These are phyloP conservation scores for Ceratocystis variospora DNA, from an alignment of 2,329 filamentous ascomycete species.

Conservation along the genomic window DNA sequence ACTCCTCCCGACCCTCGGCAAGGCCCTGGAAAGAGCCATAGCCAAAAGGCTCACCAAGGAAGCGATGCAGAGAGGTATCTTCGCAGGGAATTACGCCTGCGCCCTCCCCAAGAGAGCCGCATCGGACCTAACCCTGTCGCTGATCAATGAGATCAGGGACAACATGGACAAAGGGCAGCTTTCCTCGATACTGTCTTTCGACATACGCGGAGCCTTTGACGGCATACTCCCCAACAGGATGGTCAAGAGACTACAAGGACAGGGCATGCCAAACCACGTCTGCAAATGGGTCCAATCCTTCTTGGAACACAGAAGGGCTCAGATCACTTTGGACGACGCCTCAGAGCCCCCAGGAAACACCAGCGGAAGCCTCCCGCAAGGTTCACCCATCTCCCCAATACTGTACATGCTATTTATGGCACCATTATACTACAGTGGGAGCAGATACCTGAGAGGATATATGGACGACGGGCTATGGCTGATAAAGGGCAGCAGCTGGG, in stretches of 20 bases:
- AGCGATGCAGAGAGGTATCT: conserved; percentile 20
- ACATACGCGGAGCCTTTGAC: conserved; percentile 21
- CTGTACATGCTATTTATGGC: background rate
- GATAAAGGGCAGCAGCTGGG: background rate
- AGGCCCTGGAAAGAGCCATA: conserved; percentile 24
- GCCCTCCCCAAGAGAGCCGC: conserved; percentile 22
- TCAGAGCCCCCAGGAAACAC: background rate
- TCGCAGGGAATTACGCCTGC: conserved; percentile 21
- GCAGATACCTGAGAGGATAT: background rate
- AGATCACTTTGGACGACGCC: conserved; percentile 9
- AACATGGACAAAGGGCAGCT: background rate
- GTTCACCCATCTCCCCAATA: background rate
- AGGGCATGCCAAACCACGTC: conserved; percentile 20
- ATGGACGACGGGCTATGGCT: conserved; percentile 5
- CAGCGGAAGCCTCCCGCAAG: conserved; percentile 2
- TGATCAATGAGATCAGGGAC: conserved; percentile 13
- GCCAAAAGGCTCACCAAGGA: conserved; percentile 21
- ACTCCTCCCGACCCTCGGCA: conserved; percentile 23
- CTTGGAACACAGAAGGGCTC: conserved; percentile 18
- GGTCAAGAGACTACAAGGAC: conserved; percentile 16
- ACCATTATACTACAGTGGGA: background rate
- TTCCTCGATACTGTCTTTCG: background rate
- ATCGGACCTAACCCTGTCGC: conserved; percentile 19
- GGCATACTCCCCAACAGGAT: conserved; percentile 21
- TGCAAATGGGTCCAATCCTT: conserved; percentile 20